phyloP scores from a whole-genome alignment of 352 stramenopile species.

The Pythium brassicae region DNA sequence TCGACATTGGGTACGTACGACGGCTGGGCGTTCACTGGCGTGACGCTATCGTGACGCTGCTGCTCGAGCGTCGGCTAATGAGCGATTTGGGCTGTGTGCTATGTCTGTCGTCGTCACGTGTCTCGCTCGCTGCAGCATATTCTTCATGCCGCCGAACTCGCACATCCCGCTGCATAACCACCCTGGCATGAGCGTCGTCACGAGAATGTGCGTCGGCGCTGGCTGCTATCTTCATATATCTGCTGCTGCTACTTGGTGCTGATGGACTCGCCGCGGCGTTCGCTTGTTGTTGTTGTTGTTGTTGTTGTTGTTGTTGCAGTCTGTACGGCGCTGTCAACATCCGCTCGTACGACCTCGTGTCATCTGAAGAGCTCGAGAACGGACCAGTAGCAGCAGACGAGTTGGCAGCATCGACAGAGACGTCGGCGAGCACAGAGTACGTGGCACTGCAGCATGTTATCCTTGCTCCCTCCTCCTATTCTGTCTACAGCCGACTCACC shows the following conservation, averaged over 20 bases:
- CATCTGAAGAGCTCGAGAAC: constrained; percentile 31
- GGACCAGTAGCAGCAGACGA: constrained; percentile 3
- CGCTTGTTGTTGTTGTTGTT: constrained; percentile 2
- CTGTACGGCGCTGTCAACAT: constrained; percentile 72
- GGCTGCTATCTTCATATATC: background rate
- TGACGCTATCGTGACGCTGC: too few species aligned
- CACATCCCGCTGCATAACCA: constrained; percentile 81
- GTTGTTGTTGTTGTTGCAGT: constrained; percentile 21
- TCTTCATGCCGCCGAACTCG: constrained; percentile 77
- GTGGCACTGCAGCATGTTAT: background rate
- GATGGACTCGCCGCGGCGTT: too few species aligned
- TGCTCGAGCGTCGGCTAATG: too few species aligned
- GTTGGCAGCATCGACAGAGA: background rate
- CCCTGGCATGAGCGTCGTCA: constrained; percentile 81
- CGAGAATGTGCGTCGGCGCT: constrained; percentile 50
- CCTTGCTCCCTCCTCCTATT: too few species aligned
- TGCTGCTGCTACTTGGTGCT: background rate
- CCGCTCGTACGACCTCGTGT: constrained; percentile 69
- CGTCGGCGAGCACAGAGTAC: constrained; percentile 25
- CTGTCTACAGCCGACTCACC: too few species aligned
- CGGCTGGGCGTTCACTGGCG: too few species aligned
- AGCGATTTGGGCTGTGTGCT: too few species aligned
- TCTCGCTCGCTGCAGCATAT: constrained; percentile 55
- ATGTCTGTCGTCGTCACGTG: background rate
- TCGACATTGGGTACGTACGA: constrained; percentile 74